Percentiles rank a stretch among this genome's conserved stretches.
These are phyloP conservation scores for Paramecium sexaurelia DNA, from an alignment of 73 alveolate species.

Conservation along the genomic window DNA sequence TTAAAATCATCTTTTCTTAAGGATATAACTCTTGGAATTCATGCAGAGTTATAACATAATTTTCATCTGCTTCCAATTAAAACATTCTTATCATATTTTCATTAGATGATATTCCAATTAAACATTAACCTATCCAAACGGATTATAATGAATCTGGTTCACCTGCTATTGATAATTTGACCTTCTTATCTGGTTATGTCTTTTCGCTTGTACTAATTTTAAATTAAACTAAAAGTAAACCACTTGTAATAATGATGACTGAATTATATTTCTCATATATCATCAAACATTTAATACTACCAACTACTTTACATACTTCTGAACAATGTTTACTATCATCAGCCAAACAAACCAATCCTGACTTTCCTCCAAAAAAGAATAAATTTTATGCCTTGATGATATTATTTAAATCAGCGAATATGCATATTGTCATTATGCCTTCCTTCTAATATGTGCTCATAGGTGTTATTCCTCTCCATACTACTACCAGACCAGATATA, in stretches of 20 bases:
- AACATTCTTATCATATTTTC: slow-evolving; percentile 96
- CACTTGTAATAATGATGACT: slow-evolving; percentile 94
- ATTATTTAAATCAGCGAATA: slow-evolving; percentile 74
- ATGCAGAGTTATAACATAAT: slow-evolving; percentile 92
- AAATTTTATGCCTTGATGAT: slow-evolving; percentile 67
- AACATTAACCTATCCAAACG: slow-evolving; percentile 96
- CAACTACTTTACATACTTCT: slow-evolving; percentile 98
- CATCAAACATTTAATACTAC: slow-evolving; percentile 91
- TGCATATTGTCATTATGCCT: slow-evolving; percentile 80
- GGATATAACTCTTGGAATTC: slow-evolving; percentile 80
- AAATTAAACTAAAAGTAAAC: slow-evolving; percentile 91
- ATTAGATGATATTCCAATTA: slow-evolving; percentile 95
- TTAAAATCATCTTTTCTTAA: slow-evolving; percentile 77
- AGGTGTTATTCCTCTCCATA: slow-evolving; percentile 94
- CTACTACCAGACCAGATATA: slow-evolving; percentile 93
- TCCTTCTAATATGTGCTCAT: slow-evolving; percentile 82
- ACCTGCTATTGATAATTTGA: slow-evolving; percentile 96
- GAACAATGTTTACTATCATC: slow-evolving; percentile 94
- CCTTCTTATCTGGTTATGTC: slow-evolving; percentile 93
- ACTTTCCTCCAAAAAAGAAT: slow-evolving; percentile 95
- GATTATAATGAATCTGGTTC: slow-evolving; percentile 91
- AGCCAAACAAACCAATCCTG: slow-evolving; percentile 97
- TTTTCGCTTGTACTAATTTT: slow-evolving; percentile 89
- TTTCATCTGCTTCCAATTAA: slow-evolving; percentile 95
- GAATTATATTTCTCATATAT: slow-evolving; percentile 96